Evolutionary conservation across 1,284 basidiomycete species (phyloP).

Genomic region (Pseudozyma tsukubaensis): DNA sequence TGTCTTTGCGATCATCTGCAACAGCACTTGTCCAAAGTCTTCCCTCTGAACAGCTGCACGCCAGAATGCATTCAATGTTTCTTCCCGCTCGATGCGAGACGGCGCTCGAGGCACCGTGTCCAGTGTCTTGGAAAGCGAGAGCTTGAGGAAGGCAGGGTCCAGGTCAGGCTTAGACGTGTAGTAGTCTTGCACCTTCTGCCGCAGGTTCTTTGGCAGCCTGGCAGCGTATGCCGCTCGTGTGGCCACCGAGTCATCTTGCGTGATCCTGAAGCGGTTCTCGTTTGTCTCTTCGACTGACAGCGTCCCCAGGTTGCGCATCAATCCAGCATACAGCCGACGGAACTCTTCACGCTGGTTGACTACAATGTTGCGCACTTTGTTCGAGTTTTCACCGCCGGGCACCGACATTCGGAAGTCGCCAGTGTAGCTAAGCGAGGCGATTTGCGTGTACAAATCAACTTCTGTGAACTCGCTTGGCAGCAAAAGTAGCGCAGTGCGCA

Average conservation of each 20-base stretch:
- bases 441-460: conserved; percentile 82
- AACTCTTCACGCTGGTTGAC: conserved; percentile 84
- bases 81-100: conserved; percentile 31
- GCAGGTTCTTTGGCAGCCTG: conserved; percentile 53
- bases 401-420: conserved; percentile 87
- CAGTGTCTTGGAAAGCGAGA: conserved; percentile 52
- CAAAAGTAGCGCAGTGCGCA: conserved; percentile 79
- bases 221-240: conserved; percentile 52
- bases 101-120: conserved; percentile 34
- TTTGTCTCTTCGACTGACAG: conserved; percentile 48
- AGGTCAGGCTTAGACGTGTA: conserved; percentile 48
- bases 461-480: conserved; percentile 79
- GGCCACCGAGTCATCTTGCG: conserved; percentile 54
- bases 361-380: conserved; percentile 83
- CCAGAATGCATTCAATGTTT: conserved; percentile 52
- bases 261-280: conserved; percentile 41
- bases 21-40: conserved; percentile 55
- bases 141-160: conserved; percentile 55
- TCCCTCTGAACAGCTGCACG: conserved; percentile 50
- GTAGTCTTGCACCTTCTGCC: conserved; percentile 52
- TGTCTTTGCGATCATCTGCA: conserved; percentile 51
- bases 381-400: conserved; percentile 91
- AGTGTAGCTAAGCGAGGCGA: conserved; percentile 86
- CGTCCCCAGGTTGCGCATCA: conserved; percentile 57
- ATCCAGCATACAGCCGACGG: conserved; percentile 82